Base-by-base conservation (phyloP, 2,329 filamentous ascomycete species). In the Ophiostoma quercus region DNA sequence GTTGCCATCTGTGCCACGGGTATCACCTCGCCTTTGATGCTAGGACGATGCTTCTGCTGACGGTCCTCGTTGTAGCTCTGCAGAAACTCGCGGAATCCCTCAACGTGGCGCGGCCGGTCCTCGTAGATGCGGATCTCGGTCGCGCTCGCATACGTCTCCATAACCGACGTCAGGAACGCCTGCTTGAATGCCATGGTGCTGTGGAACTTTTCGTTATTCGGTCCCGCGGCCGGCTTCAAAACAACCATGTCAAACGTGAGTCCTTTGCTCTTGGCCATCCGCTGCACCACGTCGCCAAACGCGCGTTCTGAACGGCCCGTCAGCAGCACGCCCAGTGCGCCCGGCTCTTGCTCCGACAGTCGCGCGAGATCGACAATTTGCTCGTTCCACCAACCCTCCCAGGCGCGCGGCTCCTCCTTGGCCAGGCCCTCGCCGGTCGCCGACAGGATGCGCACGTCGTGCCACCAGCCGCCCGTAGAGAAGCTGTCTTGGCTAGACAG, bases 371-470 rank as follows among this genome's bases (percentile, higher is more conserved):
- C 87, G 69, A 88, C 89, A 71, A 99, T 89, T 75, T 90, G 88
- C 77, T 98, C 94, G 76, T 98, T 98, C 95, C 95, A 99, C 91
- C 92, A 97, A 47, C 93, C 93, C 70, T 91, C 83, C 94, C 94
- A 99, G 11, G 87, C 94, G 32, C 88, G 88, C 60, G 85, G 82
- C 78, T 98, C 94, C 79, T 98, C 95, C 70, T 86, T 87, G 68
- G 92, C 92, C 6, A 90, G 78, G 19, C 95, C 95, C 70, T 92
- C 86, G 68, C 95, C 95, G 0, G 93, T 97, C 1, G 94, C 89
- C 12, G 90, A 88, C 32, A 99, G 87, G 72, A 99, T 94, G 73
- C 87, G 88, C 62, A 88, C 86, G 77, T 98, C 94, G 79, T 99
- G 95, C 95, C 95, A 99, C 95, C 95, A 99, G 73, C 94, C 93